Evolutionary conservation across 2,329 filamentous ascomycete genomes (phyloP).

Genomic region (Knoxdaviesia proteae): DNA sequence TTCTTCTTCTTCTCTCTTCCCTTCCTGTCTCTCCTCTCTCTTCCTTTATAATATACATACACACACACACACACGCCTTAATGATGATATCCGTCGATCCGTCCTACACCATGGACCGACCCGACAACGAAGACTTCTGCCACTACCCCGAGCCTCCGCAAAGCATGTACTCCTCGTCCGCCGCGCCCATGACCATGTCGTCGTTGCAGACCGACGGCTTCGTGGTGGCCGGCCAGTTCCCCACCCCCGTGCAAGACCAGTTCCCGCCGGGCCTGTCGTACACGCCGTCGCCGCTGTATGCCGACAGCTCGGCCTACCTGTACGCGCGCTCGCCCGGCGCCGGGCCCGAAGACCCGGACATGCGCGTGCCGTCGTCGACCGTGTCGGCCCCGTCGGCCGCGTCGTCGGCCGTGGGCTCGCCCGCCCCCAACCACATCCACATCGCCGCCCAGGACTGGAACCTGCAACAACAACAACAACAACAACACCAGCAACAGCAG

Average conservation of each 20-base stretch:
- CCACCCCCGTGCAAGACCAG: slow-evolving; percentile 4
- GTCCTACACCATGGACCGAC: slow-evolving; percentile 12
- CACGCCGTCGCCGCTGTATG: slow-evolving; percentile 23
- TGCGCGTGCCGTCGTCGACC: slow-evolving; percentile 31
- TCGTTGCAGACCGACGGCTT: too few relatives aligned
- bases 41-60: neutral
- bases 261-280: slow-evolving; percentile 22
- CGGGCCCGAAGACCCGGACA: slow-evolving; percentile 28
- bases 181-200: slow-evolving; percentile 24
- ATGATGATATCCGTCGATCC: too few relatives aligned
- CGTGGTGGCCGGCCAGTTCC: slow-evolving; percentile 1
- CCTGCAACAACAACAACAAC: neutral
- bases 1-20: neutral
- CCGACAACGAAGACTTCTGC: slow-evolving; percentile 15
- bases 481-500: neutral
- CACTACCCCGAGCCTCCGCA: slow-evolving; percentile 26
- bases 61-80: slow-evolving; percentile 1
- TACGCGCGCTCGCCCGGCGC: slow-evolving; percentile 26
- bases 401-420: slow-evolving; percentile 47
- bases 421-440: slow-evolving; percentile 39
- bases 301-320: slow-evolving; percentile 22
- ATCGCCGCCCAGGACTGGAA: slow-evolving; percentile 17
- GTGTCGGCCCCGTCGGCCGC: slow-evolving; percentile 41
- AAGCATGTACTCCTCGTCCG: slow-evolving; percentile 13
- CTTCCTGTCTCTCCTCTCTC: neutral